Conservation (phyloP, 2,329 filamentous ascomycete species). For the Aureobasidium melanogenum region DNA sequence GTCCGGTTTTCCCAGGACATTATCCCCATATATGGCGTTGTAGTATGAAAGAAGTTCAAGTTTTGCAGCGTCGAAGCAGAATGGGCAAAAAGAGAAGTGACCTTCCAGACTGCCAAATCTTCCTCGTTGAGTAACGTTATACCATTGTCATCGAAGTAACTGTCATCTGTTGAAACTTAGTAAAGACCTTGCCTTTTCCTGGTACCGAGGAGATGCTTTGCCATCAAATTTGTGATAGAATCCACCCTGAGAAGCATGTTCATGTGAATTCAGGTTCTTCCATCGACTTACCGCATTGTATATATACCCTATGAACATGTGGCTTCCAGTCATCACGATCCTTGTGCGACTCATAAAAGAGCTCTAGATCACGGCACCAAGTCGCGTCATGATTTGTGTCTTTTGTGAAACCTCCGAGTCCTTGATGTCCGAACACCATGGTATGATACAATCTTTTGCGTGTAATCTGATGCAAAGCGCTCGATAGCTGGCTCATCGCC, state of each 20-base stretch:
- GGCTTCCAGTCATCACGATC: not conserved
- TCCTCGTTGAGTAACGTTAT: too few relatives aligned
- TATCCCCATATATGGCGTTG: not conserved
- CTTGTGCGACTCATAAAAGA: not conserved
- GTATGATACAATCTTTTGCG: not conserved
- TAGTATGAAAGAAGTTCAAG: not conserved
- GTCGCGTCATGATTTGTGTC: not conserved
- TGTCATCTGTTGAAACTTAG: not conserved
- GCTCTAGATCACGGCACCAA: not conserved
- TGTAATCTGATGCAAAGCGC: not conserved
- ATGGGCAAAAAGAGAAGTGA: not conserved
- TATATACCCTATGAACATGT: not conserved
- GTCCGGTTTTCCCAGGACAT: not conserved
- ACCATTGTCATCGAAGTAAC: not conserved
- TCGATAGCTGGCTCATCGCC: not conserved
- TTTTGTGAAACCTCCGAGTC: not conserved
- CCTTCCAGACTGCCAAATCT: not conserved
- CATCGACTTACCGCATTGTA: not conserved
- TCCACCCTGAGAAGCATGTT: too few relatives aligned
- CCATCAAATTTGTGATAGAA: too few relatives aligned
- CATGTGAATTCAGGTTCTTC: not conserved
- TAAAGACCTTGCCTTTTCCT: not conserved
- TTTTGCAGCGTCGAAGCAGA: not conserved
- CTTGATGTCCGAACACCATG: not conserved
- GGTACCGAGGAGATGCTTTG: too few relatives aligned